Conservation (phyloP, 176 grass and related monocot species). For the Tillandsia fasciculata region DNA sequence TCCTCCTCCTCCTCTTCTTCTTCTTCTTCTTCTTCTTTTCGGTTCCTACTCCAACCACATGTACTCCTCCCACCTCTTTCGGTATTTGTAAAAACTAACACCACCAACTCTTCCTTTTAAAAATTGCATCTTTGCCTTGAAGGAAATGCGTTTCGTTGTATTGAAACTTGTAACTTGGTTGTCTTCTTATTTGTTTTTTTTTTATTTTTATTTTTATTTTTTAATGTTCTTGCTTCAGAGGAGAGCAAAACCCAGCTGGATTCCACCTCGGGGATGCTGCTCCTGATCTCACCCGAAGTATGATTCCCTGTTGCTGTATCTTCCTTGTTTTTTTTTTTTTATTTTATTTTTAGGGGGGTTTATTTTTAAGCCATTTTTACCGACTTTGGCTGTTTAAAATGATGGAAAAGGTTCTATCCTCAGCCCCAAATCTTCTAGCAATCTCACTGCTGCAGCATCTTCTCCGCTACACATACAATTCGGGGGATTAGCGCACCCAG, state of each 20-base stretch:
- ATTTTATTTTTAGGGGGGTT: background rate
- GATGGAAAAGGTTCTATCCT: conserved; percentile 56
- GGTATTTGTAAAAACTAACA: conserved; percentile 17
- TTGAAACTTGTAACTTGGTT: background rate
- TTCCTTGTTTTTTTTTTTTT: background rate
- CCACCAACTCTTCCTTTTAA: conserved; percentile 3
- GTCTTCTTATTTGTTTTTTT: conserved; percentile 2
- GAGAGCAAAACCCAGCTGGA: conserved; percentile 46
- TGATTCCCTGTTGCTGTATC: background rate
- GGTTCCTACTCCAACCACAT: conserved; percentile 16
- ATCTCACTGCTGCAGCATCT: conserved; percentile 38
- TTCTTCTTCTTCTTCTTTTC: background rate
- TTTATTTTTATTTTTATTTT: conserved; percentile 6
- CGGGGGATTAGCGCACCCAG: conserved; percentile 29
- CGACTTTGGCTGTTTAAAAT: background rate
- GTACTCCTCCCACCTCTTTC: conserved; percentile 36
- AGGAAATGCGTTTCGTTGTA: background rate
- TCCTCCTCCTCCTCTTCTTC: background rate
- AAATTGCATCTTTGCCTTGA: conserved; percentile 4
- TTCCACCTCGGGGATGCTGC: conserved; percentile 74
- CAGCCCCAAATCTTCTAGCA: conserved; percentile 77
- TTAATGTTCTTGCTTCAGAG: conserved; percentile 37
- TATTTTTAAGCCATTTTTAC: background rate
- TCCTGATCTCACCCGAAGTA: conserved; percentile 56
- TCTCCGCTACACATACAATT: conserved; percentile 35